Conservation (phyloP, 768 basidiomycete species). For the Lentinula raphanica region DNA sequence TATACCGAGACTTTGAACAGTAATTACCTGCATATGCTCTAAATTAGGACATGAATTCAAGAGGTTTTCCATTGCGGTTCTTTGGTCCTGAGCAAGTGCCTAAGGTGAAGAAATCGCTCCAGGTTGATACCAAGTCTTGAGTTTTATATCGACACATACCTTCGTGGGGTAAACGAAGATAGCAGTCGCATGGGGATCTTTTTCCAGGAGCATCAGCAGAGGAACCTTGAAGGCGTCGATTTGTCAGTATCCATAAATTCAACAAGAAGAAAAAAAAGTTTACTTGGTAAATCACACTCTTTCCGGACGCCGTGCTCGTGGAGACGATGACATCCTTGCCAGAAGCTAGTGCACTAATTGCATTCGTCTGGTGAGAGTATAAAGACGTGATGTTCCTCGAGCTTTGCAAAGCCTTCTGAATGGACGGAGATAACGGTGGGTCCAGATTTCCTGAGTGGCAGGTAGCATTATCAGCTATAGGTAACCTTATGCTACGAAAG, state of each 20-base stretch:
- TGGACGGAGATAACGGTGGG: slow-evolving; percentile 50
- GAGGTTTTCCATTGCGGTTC: slow-evolving; percentile 61
- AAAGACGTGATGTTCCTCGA: slow-evolving; percentile 59
- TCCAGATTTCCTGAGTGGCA: slow-evolving; percentile 28
- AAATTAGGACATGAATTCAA: slow-evolving; percentile 55
- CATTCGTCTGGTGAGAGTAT: slow-evolving; percentile 64
- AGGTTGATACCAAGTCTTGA: neutral
- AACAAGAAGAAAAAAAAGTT: neutral
- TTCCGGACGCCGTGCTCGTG: slow-evolving; percentile 86
- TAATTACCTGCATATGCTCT: slow-evolving; percentile 48
- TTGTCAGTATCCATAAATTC: neutral
- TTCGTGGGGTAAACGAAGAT: slow-evolving; percentile 91
- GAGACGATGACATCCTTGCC: slow-evolving; percentile 79
- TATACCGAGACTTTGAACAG: neutral
- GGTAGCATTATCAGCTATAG: too few relatives aligned
- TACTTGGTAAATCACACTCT: slow-evolving; percentile 85
- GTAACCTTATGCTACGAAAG: too few relatives aligned
- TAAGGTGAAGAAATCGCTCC: slow-evolving; percentile 28
- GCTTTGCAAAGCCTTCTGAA: slow-evolving; percentile 48
- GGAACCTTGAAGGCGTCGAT: slow-evolving; percentile 48
- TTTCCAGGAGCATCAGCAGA: slow-evolving; percentile 58
- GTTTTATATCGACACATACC: slow-evolving; percentile 26
- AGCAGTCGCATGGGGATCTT: slow-evolving; percentile 56
- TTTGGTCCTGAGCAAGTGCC: slow-evolving; percentile 90
- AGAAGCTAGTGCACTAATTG: slow-evolving; percentile 56